A percentile compares a stretch with the other conserved stretches of the same genome.
These are phyloP conservation scores for Macrolepiota fuliginosa DNA, from an alignment of 768 basidiomycete genomes.

Conservation along the genomic window DNA sequence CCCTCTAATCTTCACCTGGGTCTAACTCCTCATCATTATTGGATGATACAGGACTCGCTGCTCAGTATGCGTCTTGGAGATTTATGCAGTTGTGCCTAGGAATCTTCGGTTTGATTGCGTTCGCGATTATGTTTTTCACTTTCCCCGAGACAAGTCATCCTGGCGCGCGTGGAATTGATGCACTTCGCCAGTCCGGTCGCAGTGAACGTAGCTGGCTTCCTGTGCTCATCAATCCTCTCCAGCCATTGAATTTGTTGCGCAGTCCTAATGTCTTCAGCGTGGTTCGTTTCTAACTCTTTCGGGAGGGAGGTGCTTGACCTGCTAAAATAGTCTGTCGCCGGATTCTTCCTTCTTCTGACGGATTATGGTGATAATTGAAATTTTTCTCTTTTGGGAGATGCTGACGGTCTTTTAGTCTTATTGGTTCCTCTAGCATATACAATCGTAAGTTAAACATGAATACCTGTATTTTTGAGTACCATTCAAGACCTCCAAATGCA, in stretches of 20 bases:
- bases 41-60: constrained; percentile 35
- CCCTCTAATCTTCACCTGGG: background rate
- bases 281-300: background rate
- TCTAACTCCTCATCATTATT: background rate
- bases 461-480: too few relatives aligned
- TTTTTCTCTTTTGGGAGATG: constrained; percentile 35
- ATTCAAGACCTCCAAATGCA: constrained; percentile 20
- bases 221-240: constrained; percentile 60
- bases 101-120: constrained; percentile 33
- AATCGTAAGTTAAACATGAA: constrained; percentile 31
- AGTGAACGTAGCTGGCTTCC: constrained; percentile 22
- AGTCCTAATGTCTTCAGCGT: constrained; percentile 25
- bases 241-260: constrained; percentile 45
- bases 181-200: constrained; percentile 21
- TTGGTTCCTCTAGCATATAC: constrained; percentile 3
- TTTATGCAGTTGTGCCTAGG: constrained; percentile 50
- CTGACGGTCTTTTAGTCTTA: constrained; percentile 25
- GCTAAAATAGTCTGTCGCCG: constrained; percentile 16
- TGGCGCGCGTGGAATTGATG: constrained; percentile 52
- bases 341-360: constrained; percentile 47
- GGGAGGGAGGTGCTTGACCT: background rate
- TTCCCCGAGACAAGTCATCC: constrained; percentile 74
- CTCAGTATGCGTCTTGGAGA: constrained; percentile 69
- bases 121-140: constrained; percentile 37
- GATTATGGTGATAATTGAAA: constrained; percentile 10